Base-by-base conservation (phyloP, 352 stramenopile species). In the Phytophthora hibernalis region DNA sequence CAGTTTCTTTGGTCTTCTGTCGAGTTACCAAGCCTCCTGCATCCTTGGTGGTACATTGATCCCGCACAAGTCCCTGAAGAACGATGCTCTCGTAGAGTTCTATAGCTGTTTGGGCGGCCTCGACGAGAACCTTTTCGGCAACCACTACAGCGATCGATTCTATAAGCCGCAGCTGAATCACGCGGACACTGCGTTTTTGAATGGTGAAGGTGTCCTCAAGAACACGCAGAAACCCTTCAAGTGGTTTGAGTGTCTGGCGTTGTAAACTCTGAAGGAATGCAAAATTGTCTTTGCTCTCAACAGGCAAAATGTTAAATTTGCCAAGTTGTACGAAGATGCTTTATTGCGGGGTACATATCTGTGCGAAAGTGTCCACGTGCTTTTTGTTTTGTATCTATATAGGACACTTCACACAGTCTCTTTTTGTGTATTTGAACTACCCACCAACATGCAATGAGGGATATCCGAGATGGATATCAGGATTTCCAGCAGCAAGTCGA, bases 151-250 rank as follows among this genome's bases (percentile, higher is more conserved):
- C 6, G 64, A 68, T 62, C 31, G 16, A 5, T 76, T 68, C 66
- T 84, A 84, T 58, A 58, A 68, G 24, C 59, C 65, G 1, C 49
- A 71, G 16, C 33, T 87, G 30, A 84, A 87, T 35, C 78, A 87
- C 54, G 38, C 56, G 10, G 78, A 87, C 61, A 79, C 62, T 7
- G 61, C 75, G 3, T 84, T 87, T 65, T 57, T 72, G 21, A 66
- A 60, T 50, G 76, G 75, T 26, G 78, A 87, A 28, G 73, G 50
- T 1, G 21, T 72, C 30, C 44, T 79, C 24, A 70, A 61, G 16
- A 45, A 65, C 38, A 53, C 66, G 5, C 49, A 79, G 38, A 83
- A 78, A 50, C 71, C 71, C 1, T 31, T 67, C 20, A 82, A 80
- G 51, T 85, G 77, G 77, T 80, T 82, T 28, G 67, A 80, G 54